phyloP scores from a whole-genome alignment of 2,329 filamentous ascomycete species.

The Sporothrix globosa region DNA sequence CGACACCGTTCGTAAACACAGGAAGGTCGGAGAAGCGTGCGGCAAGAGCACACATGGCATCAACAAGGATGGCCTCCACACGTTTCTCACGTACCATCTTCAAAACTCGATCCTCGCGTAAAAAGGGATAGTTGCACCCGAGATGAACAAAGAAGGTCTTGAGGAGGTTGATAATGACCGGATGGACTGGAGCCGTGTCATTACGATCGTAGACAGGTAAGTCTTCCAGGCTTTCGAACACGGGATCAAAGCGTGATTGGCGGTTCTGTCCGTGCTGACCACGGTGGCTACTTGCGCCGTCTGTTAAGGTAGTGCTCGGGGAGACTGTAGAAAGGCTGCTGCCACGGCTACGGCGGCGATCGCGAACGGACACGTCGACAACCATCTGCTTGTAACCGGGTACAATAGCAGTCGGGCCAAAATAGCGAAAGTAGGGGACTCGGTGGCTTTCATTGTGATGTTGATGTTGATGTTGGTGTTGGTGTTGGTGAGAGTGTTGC shows the following conservation, averaged over 20 bases:
- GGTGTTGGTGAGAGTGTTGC: conserved; percentile 30
- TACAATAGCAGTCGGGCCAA: conserved; percentile 87
- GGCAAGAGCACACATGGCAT: conserved; percentile 80
- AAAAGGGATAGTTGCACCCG: conserved; percentile 83
- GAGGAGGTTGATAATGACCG: conserved; percentile 74
- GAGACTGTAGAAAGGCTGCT: conserved; percentile 61
- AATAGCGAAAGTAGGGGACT: conserved; percentile 88
- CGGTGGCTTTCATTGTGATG: conserved; percentile 61
- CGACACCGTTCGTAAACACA: conserved; percentile 55
- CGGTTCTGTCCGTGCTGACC: conserved; percentile 40
- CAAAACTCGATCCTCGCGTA: conserved; percentile 72
- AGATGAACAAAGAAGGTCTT: conserved; percentile 81
- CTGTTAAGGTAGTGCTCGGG: conserved; percentile 46
- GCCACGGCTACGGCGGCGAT: conserved; percentile 62
- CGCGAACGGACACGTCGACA: conserved; percentile 65
- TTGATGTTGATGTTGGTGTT: conserved; percentile 42
- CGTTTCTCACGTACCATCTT: conserved; percentile 78
- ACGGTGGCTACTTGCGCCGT: conserved; percentile 38
- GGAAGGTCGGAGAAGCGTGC: conserved; percentile 75
- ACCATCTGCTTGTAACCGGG: conserved; percentile 95
- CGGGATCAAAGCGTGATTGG: conserved; percentile 47
- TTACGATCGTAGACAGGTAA: conserved; percentile 76
- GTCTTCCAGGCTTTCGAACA: conserved; percentile 53
- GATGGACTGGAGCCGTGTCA: conserved; percentile 70
- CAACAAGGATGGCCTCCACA: conserved; percentile 81